Evolutionary conservation across 148 eudicot genomes (phyloP).

Genomic region (Dysphania ambrosioides): DNA sequence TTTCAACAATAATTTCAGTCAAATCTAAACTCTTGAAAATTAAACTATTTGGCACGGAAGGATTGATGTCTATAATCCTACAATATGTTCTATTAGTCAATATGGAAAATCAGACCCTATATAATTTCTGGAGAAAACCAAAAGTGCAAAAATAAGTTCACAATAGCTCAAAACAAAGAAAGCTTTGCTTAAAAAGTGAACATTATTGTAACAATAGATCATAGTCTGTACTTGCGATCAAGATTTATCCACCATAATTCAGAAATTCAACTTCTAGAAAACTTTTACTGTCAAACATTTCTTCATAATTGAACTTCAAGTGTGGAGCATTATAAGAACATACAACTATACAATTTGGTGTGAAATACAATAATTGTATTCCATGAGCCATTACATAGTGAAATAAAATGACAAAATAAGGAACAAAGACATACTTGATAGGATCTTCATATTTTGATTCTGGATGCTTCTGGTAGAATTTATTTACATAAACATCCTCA

Average conservation of each 20-base stretch:
- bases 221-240: not conserved
- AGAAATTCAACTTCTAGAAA: not conserved
- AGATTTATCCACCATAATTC: not conserved
- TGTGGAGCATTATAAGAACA: not conserved
- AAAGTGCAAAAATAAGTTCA: not conserved
- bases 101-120: not conserved
- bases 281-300: not conserved
- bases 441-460: constrained; percentile 78
- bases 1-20: not conserved
- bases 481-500: constrained; percentile 68
- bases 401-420: not conserved
- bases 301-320: constrained; percentile 4
- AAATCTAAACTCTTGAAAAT: not conserved
- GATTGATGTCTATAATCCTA: not conserved
- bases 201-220: not conserved
- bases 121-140: not conserved
- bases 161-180: not conserved
- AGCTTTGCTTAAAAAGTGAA: not conserved
- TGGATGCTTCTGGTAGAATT: constrained; percentile 64
- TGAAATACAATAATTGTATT: not conserved
- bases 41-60: not conserved
- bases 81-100: not conserved
- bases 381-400: not conserved
- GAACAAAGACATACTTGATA: constrained; percentile 53
- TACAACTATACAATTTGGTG: not conserved